Evolutionary conservation across 306 rosid genomes (phyloP), one percentile per base, ranked within the genome.

Genomic region (Corylus heterophylla): DNA sequence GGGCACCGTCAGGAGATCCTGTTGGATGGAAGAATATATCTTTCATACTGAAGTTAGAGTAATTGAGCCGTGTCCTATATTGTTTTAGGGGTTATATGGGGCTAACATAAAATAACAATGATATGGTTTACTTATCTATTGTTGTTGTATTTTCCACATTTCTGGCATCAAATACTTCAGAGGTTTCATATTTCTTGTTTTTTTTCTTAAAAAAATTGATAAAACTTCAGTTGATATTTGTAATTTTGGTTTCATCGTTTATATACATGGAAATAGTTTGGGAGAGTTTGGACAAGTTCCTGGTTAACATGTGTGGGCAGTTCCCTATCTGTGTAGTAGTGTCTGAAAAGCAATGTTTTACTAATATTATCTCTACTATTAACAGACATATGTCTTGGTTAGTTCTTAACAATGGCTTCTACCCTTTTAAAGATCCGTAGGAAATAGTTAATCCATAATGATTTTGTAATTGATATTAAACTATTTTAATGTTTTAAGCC

Each of bases 1-100:
- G 79, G 83, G 71, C 69, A 42, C 81, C 44, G 73, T 77, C 76
- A 75, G 79, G 83, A 79, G 80, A 79, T 62, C 87, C 17, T 78
- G 59, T 78, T 77, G 72, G 80, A 59, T 81, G 58, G 75, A 70
- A 74, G 80, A 73, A 68, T 69, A 58, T 69, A 73, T 58, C 71
- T 54, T 78, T 75, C 64, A 63, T 74, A 42, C 59, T 56, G 85
- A 77, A 54, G 49, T 71, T 25, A 50, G 54, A 68, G 69, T 78
- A 54, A 52, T 78, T 55, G 69, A 51, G 76, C 75, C 71, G 11
- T 55, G 74, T 67, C 29, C 75, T 80, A 22, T 70, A 78, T 31
- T 63, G 20, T 63, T 63, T 31, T 31, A 63, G 72, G 51, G 72
- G 8, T 66, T 66, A 18, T 66, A 8, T 8, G 64, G 20, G 20